These are phyloP conservation scores for Protomyces inundatus DNA, from an alignment of 1,139 yeast genomes.

Conservation along the genomic window DNA sequence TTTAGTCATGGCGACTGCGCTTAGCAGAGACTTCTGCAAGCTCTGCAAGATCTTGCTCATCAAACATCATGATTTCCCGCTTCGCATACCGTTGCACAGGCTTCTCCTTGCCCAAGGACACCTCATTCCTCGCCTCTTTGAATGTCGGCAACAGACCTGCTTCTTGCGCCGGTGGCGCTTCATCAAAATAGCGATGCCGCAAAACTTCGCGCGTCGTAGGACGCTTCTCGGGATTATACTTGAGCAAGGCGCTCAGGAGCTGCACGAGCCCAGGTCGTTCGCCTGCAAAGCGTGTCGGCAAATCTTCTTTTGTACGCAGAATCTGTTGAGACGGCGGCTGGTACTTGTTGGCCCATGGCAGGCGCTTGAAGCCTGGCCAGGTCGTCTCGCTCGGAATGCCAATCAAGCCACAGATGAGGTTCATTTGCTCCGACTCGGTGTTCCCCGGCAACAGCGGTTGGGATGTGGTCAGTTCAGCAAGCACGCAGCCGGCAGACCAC, in stretches of 20 bases:
- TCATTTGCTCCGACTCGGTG: conserved; percentile 52
- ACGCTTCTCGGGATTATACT: conserved; percentile 78
- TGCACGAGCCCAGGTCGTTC: conserved; percentile 41
- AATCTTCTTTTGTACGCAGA: conserved; percentile 17
- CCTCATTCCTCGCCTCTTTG: conserved; percentile 21
- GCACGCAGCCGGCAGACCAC: conserved; percentile 57
- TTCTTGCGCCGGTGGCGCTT: conserved; percentile 44
- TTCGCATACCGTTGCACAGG: not conserved
- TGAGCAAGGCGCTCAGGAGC: conserved; percentile 58
- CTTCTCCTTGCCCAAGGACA: conserved; percentile 25
- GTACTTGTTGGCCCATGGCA: conserved; percentile 33
- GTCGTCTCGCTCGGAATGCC: conserved; percentile 32
- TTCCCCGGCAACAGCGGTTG: conserved; percentile 54
- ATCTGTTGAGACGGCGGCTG: conserved; percentile 27
- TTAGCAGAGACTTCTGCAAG: not conserved
- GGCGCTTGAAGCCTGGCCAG: conserved; percentile 34
- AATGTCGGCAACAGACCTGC: conserved; percentile 32
- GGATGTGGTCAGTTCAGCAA: conserved; percentile 53
- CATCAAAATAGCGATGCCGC: conserved; percentile 68
- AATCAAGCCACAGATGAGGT: conserved; percentile 32
- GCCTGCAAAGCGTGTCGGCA: conserved; percentile 25
- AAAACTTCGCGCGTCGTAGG: conserved; percentile 71
- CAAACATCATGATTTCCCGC: not conserved
- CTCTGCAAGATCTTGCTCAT: not conserved
- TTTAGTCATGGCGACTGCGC: not conserved